Base-by-base conservation (phyloP, 768 basidiomycete genomes). In the Agrocybe pediades region DNA sequence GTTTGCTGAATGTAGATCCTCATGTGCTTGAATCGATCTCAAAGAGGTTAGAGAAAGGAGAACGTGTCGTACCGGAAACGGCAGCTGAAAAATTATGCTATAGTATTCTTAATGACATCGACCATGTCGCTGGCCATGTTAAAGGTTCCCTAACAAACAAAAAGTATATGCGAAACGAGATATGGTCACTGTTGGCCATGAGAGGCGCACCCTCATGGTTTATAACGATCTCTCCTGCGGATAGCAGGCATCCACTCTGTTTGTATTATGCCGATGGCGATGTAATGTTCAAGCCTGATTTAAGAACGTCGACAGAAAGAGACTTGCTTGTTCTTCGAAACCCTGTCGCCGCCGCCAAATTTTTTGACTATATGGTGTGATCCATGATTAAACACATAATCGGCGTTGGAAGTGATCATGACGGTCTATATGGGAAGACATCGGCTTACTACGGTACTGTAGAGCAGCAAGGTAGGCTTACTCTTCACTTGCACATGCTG, bases 361-460 rank as follows among this genome's bases (percentile, higher is more conserved):
- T 72, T 44, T 74, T 74, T 51, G 54, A 74, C 26, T 55, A 64
- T 16, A 57, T 72, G 49, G 58, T 70, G 6, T 17, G 65, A 11
- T 16, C 60, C 9, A 66, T 74, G 42, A 64, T 74, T 3, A 61
- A 61, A 42, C 63, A 71, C 57, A 56, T 71, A 0, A 53, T 71
- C 9, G 63, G 66, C 16, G 41, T 61, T 17, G 62, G 41, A 3
- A 36, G 33, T 3, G 44, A 59, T 21, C 26, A 58, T 21, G 8
- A 33, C 17, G 69, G 68, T 0, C 15, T 69, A 17, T 73, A 61
- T 51, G 70, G 73, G 2, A 15, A 59, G 0, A 65, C 67, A 0
- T 42, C 46, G n/a, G 67, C 62, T 5, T 72, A 74, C 42, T 74
- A 73, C 56, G 73, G 74, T 5, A 74, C 71, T 2, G 71, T 74